phyloP scores from a whole-genome alignment of 129 eudicot species.

The Gnaphalium uliginosum region DNA sequence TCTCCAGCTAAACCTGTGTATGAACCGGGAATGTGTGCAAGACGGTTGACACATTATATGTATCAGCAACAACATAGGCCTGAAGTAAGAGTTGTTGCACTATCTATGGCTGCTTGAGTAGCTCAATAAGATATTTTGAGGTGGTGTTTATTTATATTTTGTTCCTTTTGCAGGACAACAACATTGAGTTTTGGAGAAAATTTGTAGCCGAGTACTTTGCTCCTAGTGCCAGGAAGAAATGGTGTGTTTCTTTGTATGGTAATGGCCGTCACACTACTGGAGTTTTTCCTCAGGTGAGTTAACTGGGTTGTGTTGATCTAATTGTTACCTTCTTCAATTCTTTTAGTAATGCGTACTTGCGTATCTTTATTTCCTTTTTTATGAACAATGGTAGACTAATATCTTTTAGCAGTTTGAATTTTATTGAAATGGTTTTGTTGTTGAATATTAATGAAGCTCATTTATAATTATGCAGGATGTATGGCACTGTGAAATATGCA shows the following conservation, averaged over 20 bases:
- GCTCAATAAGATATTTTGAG: not conserved
- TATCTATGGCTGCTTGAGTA: conserved; percentile 3
- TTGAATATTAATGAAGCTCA: conserved; percentile 10
- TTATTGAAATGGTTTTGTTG: conserved; percentile 1
- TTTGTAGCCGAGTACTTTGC: conserved; percentile 95
- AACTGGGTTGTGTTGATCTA: not conserved
- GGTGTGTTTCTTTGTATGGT: conserved; percentile 99
- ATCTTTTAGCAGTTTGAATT: not conserved
- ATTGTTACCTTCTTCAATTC: not conserved
- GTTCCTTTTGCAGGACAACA: conserved; percentile 69
- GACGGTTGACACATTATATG: conserved; percentile 95
- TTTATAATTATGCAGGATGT: conserved; percentile 68
- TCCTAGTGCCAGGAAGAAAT: conserved; percentile 94
- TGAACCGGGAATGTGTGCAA: conserved; percentile 97
- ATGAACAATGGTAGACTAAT: conserved; percentile 6
- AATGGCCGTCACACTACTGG: conserved; percentile 97
- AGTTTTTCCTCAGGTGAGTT: conserved; percentile 96
- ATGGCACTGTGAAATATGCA: conserved; percentile 99
- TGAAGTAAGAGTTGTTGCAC: conserved; percentile 55
- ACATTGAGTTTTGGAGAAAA: conserved; percentile 96
- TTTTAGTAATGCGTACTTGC: not conserved
- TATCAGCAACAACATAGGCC: conserved; percentile 98
- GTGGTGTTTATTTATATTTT: conserved; percentile 13
- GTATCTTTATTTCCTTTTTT: not conserved
- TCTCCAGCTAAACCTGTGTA: conserved; percentile 80